A percentile compares a stretch with the other conserved stretches of the same genome.
phyloP scores from a whole-genome alignment of 768 basidiomycete genomes.

The Neoboletus brunneissimus region DNA sequence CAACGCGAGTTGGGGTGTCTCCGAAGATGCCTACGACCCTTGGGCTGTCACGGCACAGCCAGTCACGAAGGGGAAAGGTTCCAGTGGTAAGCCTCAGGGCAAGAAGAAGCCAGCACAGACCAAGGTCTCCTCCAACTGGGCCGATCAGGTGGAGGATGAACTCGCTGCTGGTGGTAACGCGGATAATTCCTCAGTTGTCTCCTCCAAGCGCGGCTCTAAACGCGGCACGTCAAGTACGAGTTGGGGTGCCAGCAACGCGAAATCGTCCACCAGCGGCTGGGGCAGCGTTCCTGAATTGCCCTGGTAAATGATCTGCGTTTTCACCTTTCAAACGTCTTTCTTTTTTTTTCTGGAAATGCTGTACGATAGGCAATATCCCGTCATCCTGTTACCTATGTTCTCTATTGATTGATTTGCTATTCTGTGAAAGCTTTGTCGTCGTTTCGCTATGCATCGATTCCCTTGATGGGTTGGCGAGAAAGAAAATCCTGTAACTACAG shows the following conservation, averaged over 20 bases:
- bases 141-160: constrained; percentile 28
- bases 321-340: not conserved
- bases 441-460: not conserved
- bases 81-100: not conserved
- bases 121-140: constrained; percentile 18
- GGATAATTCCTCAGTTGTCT: not conserved
- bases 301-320: constrained; percentile 17
- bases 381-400: not conserved
- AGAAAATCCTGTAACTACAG: not conserved
- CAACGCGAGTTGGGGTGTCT: constrained; percentile 18
- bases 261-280: constrained; percentile 28
- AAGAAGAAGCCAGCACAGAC: constrained; percentile 12
- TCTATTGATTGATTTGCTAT: constrained; percentile 1
- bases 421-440: not conserved
- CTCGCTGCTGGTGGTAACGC: not conserved
- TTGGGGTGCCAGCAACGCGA: constrained; percentile 6
- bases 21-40: constrained; percentile 23
- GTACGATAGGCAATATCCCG: constrained; percentile 6
- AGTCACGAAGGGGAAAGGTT: constrained; percentile 3
- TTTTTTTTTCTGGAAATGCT: not conserved
- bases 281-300: constrained; percentile 21
- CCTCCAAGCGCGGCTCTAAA: constrained; percentile 15
- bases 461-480: not conserved
- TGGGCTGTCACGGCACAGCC: constrained; percentile 14
- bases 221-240: constrained; percentile 14